A percentile compares a stretch with the other conserved stretches of the same genome.
Conservation (phyloP, 2,329 filamentous ascomycete species). For the Claviceps capensis region DNA sequence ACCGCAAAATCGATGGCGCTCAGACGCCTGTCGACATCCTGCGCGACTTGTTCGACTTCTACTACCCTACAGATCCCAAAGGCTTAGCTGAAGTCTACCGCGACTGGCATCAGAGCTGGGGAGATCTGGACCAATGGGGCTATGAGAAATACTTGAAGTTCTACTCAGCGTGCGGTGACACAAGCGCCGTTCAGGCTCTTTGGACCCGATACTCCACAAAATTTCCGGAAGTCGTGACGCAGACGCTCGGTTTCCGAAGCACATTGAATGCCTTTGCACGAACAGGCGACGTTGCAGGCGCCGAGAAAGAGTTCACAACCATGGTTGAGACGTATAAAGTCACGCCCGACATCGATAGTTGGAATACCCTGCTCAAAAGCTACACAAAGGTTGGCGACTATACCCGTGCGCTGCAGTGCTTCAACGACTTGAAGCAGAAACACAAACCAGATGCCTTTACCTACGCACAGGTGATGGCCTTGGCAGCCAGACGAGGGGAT, state of each 20-base stretch:
- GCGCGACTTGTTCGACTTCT: conserved; percentile 30
- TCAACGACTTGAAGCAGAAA: conserved; percentile 41
- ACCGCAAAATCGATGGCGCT: conserved; percentile 27
- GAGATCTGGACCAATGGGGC: conserved; percentile 26
- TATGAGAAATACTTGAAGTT: conserved; percentile 36
- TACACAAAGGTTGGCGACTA: conserved; percentile 54
- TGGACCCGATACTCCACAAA: conserved; percentile 28
- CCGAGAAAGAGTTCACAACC: conserved; percentile 47
- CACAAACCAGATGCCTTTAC: conserved; percentile 47
- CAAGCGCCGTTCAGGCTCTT: conserved; percentile 28
- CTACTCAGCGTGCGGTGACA: conserved; percentile 34
- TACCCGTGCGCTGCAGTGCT: conserved; percentile 48
- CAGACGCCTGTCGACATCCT: conserved; percentile 26
- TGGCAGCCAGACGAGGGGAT: conserved; percentile 60
- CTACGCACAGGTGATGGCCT: conserved; percentile 60
- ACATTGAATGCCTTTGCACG: conserved; percentile 60
- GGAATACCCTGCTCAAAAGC: conserved; percentile 67
- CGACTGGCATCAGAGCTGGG: conserved; percentile 33
- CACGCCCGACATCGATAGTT: conserved; percentile 44
- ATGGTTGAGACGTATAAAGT: conserved; percentile 42
- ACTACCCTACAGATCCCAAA: conserved; percentile 21
- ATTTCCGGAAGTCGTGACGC: conserved; percentile 21
- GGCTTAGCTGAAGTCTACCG: conserved; percentile 32
- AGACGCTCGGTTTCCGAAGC: conserved; percentile 33
- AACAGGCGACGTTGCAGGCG: conserved; percentile 47